Conservation (phyloP, 441 rosid genomes). For the Pelargonium citronellum region DNA sequence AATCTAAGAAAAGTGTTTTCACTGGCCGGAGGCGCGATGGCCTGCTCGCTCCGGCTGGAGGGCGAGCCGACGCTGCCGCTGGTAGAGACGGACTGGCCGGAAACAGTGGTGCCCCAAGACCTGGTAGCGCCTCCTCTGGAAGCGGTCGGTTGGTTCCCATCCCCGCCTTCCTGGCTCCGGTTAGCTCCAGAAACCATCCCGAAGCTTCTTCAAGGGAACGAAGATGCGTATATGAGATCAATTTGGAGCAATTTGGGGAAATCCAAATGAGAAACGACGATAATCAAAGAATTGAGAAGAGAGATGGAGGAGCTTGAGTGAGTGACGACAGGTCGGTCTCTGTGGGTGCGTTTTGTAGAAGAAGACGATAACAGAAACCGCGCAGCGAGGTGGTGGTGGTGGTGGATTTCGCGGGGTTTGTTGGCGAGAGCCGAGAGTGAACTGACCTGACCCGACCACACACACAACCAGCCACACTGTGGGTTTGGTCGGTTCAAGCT, state of each 20-base stretch:
- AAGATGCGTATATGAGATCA: neutral
- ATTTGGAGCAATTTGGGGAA: slow-evolving; percentile 4
- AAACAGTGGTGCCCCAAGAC: slow-evolving; percentile 75
- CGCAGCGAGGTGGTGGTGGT: neutral
- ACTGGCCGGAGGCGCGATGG: slow-evolving; percentile 65
- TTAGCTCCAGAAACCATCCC: slow-evolving; percentile 32
- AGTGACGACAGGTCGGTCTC: neutral
- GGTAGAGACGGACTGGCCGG: slow-evolving; percentile 88
- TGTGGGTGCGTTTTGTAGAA: neutral
- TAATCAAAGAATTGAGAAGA: slow-evolving; percentile 1
- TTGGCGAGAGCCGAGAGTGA: neutral
- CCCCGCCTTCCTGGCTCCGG: slow-evolving; percentile 46
- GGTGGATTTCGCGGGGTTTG: slow-evolving; percentile 2
- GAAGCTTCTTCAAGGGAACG: neutral
- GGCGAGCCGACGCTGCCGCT: slow-evolving; percentile 96
- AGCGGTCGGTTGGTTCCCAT: slow-evolving; percentile 33
- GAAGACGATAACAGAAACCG: too few species aligned
- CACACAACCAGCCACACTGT: too few species aligned
- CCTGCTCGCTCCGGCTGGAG: slow-evolving; percentile 64
- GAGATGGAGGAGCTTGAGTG: slow-evolving; percentile 13
- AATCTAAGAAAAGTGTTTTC: slow-evolving; percentile 59
- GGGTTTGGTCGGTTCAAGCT: slow-evolving; percentile 8
- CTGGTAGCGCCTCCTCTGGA: slow-evolving; percentile 45
- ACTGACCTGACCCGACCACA: too few species aligned
- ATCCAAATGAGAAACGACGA: slow-evolving; percentile 30